phyloP scores from a whole-genome alignment of 2,329 filamentous ascomycete species.

The Monosporascus sp. region DNA sequence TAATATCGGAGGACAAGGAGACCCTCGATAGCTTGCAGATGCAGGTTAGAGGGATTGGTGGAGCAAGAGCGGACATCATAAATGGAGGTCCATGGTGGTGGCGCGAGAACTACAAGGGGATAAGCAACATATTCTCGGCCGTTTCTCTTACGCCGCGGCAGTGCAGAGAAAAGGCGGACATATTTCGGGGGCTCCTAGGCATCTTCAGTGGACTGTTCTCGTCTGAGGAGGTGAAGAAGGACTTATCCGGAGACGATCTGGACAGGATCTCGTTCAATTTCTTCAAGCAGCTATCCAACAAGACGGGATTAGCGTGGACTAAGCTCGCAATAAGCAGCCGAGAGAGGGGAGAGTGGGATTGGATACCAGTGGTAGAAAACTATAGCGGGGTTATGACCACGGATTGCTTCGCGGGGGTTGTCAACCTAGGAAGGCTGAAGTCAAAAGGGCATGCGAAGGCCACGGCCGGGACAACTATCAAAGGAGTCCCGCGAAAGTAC shows the following conservation, averaged over 20 bases:
- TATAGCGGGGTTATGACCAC: conserved; percentile 16
- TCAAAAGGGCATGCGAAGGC: conserved; percentile 4
- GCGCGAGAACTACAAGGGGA: conserved; percentile 24
- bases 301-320: conserved; percentile 21
- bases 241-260: conserved; percentile 4
- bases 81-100: conserved; percentile 27
- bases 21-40: conserved; percentile 10
- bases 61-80: conserved; percentile 20
- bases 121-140: conserved; percentile 29
- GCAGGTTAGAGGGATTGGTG: conserved; percentile 17
- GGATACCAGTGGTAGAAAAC: conserved; percentile 21
- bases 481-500: conserved; percentile 16
- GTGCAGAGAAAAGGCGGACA: conserved; percentile 9
- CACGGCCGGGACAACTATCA: conserved; percentile 13
- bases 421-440: conserved; percentile 16
- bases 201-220: conserved; percentile 23
- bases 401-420: conserved; percentile 22
- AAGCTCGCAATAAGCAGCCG: conserved; percentile 21
- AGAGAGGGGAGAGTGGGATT: conserved; percentile 20
- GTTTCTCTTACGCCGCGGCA: conserved; percentile 21
- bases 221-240: conserved; percentile 10
- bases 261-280: conserved; percentile 21
- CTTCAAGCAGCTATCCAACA: conserved; percentile 21
- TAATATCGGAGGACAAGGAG: conserved; percentile 17
- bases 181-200: conserved; percentile 23